phyloP scores from a whole-genome alignment of 306 rosid species.

The Castanea crenata region DNA sequence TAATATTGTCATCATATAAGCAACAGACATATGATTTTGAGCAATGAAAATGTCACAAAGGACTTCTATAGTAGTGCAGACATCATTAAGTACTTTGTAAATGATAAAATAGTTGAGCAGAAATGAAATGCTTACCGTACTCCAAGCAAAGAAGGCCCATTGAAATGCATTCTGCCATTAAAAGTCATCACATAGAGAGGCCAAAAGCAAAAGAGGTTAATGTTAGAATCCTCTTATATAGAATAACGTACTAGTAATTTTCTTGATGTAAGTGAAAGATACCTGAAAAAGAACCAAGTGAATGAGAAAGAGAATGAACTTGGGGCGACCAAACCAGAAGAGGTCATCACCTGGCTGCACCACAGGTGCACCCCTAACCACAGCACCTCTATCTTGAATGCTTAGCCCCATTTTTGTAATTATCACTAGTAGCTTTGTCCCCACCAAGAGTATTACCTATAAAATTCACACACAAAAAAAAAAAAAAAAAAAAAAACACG shows the following conservation, averaged over 20 bases:
- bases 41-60: not conserved
- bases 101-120: not conserved
- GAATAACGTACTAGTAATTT: not conserved
- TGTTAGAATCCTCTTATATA: not conserved
- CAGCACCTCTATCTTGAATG: slow-evolving; percentile 64
- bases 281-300: slow-evolving; percentile 85
- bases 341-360: slow-evolving; percentile 73
- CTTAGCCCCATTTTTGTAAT: slow-evolving; percentile 70
- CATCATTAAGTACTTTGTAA: not conserved
- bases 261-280: not conserved
- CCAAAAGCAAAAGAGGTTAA: not conserved
- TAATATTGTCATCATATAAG: too few species aligned
- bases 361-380: slow-evolving; percentile 70
- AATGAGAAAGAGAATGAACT: slow-evolving; percentile 55
- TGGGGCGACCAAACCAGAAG: slow-evolving; percentile 78
- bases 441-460: slow-evolving; percentile 72
- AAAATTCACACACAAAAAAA: not conserved
- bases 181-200: not conserved
- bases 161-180: slow-evolving; percentile 73
- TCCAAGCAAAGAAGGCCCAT: slow-evolving; percentile 74
- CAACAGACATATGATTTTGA: not conserved
- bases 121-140: slow-evolving; percentile 44
- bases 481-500: slow-evolving; percentile 8
- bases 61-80: not conserved
- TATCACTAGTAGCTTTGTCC: slow-evolving; percentile 70